Evolutionary conservation across 2,329 filamentous ascomycete species (phyloP).

Genomic region (Stagonosporopsis chrysanthemi): DNA sequence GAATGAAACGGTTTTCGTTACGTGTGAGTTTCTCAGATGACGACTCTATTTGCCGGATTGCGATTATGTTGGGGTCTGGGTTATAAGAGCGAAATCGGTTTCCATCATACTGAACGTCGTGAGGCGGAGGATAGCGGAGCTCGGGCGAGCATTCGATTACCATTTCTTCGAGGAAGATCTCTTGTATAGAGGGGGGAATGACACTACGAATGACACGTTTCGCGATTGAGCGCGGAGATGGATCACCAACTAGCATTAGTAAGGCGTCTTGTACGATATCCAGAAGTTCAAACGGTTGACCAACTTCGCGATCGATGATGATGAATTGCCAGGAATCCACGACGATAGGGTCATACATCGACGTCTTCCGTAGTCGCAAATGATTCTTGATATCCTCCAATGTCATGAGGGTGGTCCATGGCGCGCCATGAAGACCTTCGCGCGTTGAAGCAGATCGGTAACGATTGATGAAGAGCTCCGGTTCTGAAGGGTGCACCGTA

Average conservation of each 20-base stretch:
- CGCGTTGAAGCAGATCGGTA: constrained; percentile 21
- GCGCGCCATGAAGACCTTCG: constrained; percentile 22
- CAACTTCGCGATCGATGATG: constrained; percentile 38
- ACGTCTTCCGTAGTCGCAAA: constrained; percentile 30
- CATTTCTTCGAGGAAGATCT: constrained; percentile 33
- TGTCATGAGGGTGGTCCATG: constrained; percentile 29
- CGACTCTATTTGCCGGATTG: constrained; percentile 16
- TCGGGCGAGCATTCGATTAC: constrained; percentile 26
- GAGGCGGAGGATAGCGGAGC: constrained; percentile 27
- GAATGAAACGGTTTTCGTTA: constrained; percentile 37
- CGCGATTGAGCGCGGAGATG: constrained; percentile 28
- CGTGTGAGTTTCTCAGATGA: constrained; percentile 11
- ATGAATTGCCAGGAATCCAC: constrained; percentile 46
- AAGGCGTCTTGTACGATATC: constrained; percentile 39
- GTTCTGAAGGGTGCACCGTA: constrained; percentile 34
- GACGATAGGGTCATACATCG: constrained; percentile 42
- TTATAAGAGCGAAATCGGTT: constrained; percentile 32
- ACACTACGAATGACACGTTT: constrained; percentile 36
- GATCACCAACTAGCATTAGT: constrained; percentile 35
- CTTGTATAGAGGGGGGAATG: constrained; percentile 33
- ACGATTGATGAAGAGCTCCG: constrained; percentile 36
- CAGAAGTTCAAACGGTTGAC: constrained; percentile 34
- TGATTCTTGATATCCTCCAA: constrained; percentile 42
- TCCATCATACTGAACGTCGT: constrained; percentile 37
- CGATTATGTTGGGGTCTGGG: constrained; percentile 24